Conservation (phyloP, 768 basidiomycete genomes). For the Phanerodontia chrysosporium region DNA sequence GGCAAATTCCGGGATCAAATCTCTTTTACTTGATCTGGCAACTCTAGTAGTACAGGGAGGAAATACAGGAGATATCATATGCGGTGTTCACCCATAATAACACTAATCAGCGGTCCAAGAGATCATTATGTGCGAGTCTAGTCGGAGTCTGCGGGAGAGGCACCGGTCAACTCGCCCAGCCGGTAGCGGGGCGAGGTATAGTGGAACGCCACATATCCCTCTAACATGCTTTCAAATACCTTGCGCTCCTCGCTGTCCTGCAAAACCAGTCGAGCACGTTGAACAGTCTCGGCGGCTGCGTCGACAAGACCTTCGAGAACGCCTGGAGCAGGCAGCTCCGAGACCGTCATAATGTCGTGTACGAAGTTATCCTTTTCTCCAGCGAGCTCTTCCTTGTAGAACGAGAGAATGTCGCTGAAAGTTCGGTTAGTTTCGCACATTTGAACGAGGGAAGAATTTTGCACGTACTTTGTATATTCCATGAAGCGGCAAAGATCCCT, state of each 20-base stretch:
- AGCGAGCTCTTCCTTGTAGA: constrained; percentile 9
- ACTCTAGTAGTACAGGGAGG: no score
- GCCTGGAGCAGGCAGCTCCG: neutral
- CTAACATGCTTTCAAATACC: neutral
- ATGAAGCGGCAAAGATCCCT: neutral
- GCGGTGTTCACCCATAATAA: no score
- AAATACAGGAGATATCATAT: no score
- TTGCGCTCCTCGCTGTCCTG: neutral
- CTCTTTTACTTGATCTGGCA: no score
- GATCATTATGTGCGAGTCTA: no score
- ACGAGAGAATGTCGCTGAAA: constrained; percentile 8
- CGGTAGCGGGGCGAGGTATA: constrained; percentile 6
- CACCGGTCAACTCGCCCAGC: neutral
- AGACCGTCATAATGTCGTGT: neutral
- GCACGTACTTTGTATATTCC: neutral
- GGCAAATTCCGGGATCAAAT: no score
- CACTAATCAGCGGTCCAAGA: no score
- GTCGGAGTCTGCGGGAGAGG: no score
- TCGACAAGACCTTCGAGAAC: neutral
- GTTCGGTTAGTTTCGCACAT: neutral
- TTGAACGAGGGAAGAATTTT: no score
- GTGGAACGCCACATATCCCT: constrained; percentile 8
- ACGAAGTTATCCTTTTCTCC: constrained; percentile 9
- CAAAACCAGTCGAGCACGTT: neutral
- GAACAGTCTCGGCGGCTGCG: neutral